A percentile compares a stretch with the other conserved stretches of the same genome.
These are phyloP conservation scores for Eucalyptus sp. DNA, from an alignment of 345 rosid species.

Conservation along the genomic window DNA sequence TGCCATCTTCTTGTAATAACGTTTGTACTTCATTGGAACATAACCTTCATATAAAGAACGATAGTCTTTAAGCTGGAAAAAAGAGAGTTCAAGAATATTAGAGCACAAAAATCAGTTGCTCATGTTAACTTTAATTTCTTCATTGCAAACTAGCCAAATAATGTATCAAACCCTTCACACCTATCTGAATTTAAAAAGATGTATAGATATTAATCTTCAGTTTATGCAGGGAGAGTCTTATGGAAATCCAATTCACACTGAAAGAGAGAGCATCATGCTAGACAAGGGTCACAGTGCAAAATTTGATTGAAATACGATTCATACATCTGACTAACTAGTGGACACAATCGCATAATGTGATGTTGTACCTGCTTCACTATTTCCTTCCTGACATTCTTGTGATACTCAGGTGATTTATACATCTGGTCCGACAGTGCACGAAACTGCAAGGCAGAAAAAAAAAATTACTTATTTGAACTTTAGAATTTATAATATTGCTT, in stretches of 20 bases:
- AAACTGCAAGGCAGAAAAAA: constrained; percentile 38
- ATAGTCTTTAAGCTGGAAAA: constrained; percentile 55
- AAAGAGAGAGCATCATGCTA: not conserved
- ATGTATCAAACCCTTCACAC: not conserved
- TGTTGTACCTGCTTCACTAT: constrained; percentile 71
- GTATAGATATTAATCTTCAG: not conserved
- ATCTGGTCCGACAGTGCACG: constrained; percentile 95
- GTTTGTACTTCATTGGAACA: constrained; percentile 93
- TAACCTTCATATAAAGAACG: constrained; percentile 68
- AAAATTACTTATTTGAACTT: not conserved
- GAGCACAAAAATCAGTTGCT: not conserved
- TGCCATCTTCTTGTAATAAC: constrained; percentile 72
- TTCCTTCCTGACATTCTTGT: constrained; percentile 85
- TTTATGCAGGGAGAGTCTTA: not conserved
- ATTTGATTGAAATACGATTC: not conserved
- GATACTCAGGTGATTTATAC: constrained; percentile 75
- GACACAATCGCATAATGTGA: not conserved
- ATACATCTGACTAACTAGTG: not conserved
- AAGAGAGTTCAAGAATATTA: not conserved
- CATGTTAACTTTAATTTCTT: not conserved
- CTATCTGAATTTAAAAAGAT: not conserved
- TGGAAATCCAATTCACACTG: not conserved
- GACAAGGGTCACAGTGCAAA: not conserved
- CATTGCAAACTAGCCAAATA: not conserved
- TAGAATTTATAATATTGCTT: not conserved